Evolutionary conservation across 1,284 basidiomycete genomes (phyloP).

Genomic region (Peniophora sp.): DNA sequence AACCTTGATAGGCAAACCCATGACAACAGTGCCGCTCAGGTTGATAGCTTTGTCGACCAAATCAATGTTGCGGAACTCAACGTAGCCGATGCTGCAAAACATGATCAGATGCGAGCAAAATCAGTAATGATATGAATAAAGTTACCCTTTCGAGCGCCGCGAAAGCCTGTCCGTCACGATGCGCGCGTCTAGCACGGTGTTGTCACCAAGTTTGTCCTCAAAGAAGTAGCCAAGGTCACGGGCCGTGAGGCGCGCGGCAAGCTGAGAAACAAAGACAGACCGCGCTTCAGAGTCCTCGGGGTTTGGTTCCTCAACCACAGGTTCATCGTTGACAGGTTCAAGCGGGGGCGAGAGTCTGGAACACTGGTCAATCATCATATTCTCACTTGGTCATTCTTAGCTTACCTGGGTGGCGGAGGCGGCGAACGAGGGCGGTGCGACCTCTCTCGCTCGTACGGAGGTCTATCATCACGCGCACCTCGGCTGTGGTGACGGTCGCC

Average conservation of each 20-base stretch:
- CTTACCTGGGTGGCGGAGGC: constrained; percentile 16
- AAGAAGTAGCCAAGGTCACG: constrained; percentile 98
- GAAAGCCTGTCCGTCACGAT: constrained; percentile 94
- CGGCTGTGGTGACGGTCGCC: constrained; percentile 40
- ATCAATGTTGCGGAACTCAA: constrained; percentile 88
- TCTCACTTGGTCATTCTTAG: background rate
- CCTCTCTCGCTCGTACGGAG: constrained; percentile 11
- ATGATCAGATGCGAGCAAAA: constrained; percentile 9
- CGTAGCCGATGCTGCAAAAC: constrained; percentile 77
- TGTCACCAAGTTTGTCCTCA: constrained; percentile 91
- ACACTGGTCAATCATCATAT: background rate
- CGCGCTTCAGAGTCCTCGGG: constrained; percentile 92
- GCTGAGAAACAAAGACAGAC: constrained; percentile 97
- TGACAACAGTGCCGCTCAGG: constrained; percentile 89
- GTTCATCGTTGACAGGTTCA: constrained; percentile 53
- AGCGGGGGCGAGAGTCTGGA: constrained; percentile 44
- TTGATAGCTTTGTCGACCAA: constrained; percentile 86
- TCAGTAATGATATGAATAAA: background rate
- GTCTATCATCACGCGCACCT: constrained; percentile 18
- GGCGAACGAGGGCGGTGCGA: constrained; percentile 4
- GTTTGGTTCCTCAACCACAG: constrained; percentile 67
- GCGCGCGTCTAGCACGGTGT: constrained; percentile 87
- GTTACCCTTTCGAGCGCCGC: constrained; percentile 91
- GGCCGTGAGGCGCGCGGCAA: constrained; percentile 91
- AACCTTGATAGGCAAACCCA: constrained; percentile 96